phyloP scores from a whole-genome alignment of 2,329 filamentous ascomycete genomes.

The Aspergillus sp. region DNA sequence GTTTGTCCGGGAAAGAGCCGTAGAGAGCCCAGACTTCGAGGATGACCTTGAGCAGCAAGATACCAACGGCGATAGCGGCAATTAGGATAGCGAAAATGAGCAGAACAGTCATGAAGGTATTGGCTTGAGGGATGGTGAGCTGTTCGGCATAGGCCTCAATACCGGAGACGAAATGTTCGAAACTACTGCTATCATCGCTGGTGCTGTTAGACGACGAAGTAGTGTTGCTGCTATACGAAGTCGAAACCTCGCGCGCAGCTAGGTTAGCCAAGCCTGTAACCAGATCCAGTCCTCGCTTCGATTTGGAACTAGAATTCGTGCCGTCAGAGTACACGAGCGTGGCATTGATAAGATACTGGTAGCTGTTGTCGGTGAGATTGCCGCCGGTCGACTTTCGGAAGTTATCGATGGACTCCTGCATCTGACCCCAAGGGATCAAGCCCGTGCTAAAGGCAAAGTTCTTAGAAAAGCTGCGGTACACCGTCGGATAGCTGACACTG shows the following conservation, averaged over 20 bases:
- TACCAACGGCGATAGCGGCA: constrained; percentile 78
- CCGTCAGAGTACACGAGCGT: constrained; percentile 72
- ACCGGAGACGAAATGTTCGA: constrained; percentile 65
- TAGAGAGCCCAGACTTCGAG: constrained; percentile 91
- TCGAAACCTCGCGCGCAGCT: constrained; percentile 53
- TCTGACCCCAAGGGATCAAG: constrained; percentile 75
- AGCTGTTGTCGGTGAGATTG: constrained; percentile 78
- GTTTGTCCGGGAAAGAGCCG: constrained; percentile 76
- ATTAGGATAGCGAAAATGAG: constrained; percentile 86
- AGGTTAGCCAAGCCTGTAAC: constrained; percentile 51
- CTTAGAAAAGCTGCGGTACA: constrained; percentile 86
- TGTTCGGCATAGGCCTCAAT: constrained; percentile 83
- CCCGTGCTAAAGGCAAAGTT: constrained; percentile 94
- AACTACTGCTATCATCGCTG: constrained; percentile 38
- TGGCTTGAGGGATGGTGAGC: constrained; percentile 79
- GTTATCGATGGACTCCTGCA: constrained; percentile 80
- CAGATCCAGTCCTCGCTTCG: constrained; percentile 59
- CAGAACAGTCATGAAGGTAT: constrained; percentile 95
- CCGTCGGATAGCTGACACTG: constrained; percentile 80
- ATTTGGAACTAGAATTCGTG: constrained; percentile 46
- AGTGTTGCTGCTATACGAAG: constrained; percentile 46
- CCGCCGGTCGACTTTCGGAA: constrained; percentile 82
- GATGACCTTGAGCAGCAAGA: constrained; percentile 86
- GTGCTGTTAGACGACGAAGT: constrained; percentile 28
- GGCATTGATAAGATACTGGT: constrained; percentile 71